These are phyloP conservation scores for Trypethelium eluteriae DNA, from an alignment of 495 filamentous ascomycete genomes.

Conservation along the genomic window DNA sequence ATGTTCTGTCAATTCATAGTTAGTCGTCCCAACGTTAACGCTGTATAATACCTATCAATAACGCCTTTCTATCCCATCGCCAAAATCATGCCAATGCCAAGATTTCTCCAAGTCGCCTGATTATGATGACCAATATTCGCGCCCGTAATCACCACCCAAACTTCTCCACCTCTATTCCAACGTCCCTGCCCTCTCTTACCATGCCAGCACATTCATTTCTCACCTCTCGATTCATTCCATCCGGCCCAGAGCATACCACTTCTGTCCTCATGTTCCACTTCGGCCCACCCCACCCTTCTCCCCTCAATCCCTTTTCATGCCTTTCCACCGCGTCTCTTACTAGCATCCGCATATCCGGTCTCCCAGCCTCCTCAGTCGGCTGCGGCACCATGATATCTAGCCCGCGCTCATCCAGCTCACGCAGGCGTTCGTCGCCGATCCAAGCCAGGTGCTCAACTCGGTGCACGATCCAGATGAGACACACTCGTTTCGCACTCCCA, in stretches of 20 bases:
- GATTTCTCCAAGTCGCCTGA: background rate
- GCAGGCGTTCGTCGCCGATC: slow-evolving; percentile 42
- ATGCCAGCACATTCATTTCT: slow-evolving; percentile 46
- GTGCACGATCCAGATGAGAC: slow-evolving; percentile 53
- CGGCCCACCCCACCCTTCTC: slow-evolving; percentile 17
- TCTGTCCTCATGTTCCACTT: slow-evolving; percentile 29
- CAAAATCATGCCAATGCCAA: background rate
- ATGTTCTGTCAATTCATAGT: too few species aligned
- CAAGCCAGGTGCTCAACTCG: slow-evolving; percentile 44
- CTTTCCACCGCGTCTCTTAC: slow-evolving; percentile 23
- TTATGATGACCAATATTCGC: background rate
- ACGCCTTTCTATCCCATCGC: background rate
- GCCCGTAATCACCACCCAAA: slow-evolving; percentile 29
- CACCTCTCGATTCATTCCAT: slow-evolving; percentile 45
- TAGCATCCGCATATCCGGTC: slow-evolving; percentile 42
- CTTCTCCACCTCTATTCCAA: slow-evolving; percentile 34
- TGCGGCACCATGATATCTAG: slow-evolving; percentile 44
- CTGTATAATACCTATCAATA: too few species aligned
- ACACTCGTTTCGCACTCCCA: slow-evolving; percentile 32
- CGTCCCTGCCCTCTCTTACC: slow-evolving; percentile 29
- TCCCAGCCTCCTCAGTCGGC: slow-evolving; percentile 45
- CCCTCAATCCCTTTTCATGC: slow-evolving; percentile 37
- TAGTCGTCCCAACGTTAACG: too few species aligned
- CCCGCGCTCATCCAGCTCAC: slow-evolving; percentile 40
- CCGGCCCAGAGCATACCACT: slow-evolving; percentile 49